phyloP scores from a whole-genome alignment of 768 basidiomycete species.

The Termitomyces sp. region DNA sequence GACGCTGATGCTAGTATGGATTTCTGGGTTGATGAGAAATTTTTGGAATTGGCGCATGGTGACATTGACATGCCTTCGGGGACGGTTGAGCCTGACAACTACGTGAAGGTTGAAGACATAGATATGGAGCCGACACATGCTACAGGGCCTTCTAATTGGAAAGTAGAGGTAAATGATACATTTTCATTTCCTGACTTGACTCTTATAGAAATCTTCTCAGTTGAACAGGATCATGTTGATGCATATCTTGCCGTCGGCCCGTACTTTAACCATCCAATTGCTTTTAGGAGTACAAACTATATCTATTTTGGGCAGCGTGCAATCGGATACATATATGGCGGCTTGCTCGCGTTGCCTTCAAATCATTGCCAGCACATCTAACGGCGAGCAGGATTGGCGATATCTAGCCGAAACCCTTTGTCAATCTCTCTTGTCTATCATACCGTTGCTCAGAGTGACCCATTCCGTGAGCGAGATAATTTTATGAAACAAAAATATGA shows the following conservation, averaged over 20 bases:
- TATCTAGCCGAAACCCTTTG: slow-evolving; percentile 25
- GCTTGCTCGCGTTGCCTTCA: slow-evolving; percentile 41
- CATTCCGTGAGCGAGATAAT: slow-evolving; percentile 32
- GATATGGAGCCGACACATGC: slow-evolving; percentile 20
- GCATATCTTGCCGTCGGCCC: slow-evolving; percentile 36
- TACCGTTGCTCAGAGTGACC: slow-evolving; percentile 27
- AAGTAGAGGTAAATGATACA: slow-evolving; percentile 40
- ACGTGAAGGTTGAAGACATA: background rate
- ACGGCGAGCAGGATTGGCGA: slow-evolving; percentile 25
- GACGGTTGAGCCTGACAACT: background rate
- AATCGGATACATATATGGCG: slow-evolving; percentile 29
- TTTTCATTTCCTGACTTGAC: background rate
- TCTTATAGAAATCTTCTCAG: slow-evolving; percentile 26
- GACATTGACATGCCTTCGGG: slow-evolving; percentile 27
- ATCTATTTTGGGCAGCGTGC: slow-evolving; percentile 13
- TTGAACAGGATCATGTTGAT: slow-evolving; percentile 56
- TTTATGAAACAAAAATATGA: background rate
- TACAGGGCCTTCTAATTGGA: slow-evolving; percentile 44
- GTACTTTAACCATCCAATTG: slow-evolving; percentile 44
- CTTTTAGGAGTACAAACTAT: slow-evolving; percentile 35
- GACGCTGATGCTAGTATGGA: background rate
- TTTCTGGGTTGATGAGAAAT: background rate
- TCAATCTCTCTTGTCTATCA: slow-evolving; percentile 32
- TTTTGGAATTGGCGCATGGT: slow-evolving; percentile 9
- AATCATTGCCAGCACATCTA: slow-evolving; percentile 33